Evolutionary conservation across 441 rosid species (phyloP).

Genomic region (Hura crepitans): DNA sequence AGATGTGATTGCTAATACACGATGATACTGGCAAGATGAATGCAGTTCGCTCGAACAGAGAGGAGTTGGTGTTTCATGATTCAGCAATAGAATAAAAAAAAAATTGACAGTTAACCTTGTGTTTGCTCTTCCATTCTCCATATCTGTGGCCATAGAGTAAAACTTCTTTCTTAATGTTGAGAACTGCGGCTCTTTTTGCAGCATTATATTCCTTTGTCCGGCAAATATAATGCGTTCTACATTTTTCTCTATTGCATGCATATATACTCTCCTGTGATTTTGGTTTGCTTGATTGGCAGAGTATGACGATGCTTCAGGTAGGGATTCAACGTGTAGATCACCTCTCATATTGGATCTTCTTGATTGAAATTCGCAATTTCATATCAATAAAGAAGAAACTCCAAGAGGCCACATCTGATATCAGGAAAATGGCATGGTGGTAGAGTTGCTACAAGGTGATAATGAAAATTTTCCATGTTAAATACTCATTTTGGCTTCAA

Average conservation of each 20-base stretch:
- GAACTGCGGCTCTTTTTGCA: neutral
- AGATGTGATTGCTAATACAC: neutral
- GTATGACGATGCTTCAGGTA: slow-evolving; percentile 52
- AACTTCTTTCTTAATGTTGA: neutral
- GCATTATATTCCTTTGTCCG: neutral
- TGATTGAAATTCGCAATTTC: slow-evolving; percentile 56
- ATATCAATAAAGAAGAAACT: slow-evolving; percentile 70
- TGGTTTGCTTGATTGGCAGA: slow-evolving; percentile 40
- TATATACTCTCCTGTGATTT: too few species aligned
- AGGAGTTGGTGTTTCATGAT: slow-evolving; percentile 3
- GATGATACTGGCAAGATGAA: neutral
- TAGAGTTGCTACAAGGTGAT: neutral
- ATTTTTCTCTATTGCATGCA: too few species aligned
- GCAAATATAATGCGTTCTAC: neutral
- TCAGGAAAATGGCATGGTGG: slow-evolving; percentile 62
- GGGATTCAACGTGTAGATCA: slow-evolving; percentile 40
- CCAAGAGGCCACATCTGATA: slow-evolving; percentile 78
- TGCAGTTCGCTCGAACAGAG: neutral
- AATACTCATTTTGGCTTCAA: too few species aligned
- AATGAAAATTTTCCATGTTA: neutral
- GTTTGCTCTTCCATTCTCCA: neutral
- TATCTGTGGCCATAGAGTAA: neutral
- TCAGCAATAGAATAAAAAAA: neutral
- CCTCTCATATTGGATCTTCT: slow-evolving; percentile 61
- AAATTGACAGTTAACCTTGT: neutral